Base-by-base conservation (phyloP, 2,329 filamentous ascomycete genomes). In the Ophiostoma ulmi region DNA sequence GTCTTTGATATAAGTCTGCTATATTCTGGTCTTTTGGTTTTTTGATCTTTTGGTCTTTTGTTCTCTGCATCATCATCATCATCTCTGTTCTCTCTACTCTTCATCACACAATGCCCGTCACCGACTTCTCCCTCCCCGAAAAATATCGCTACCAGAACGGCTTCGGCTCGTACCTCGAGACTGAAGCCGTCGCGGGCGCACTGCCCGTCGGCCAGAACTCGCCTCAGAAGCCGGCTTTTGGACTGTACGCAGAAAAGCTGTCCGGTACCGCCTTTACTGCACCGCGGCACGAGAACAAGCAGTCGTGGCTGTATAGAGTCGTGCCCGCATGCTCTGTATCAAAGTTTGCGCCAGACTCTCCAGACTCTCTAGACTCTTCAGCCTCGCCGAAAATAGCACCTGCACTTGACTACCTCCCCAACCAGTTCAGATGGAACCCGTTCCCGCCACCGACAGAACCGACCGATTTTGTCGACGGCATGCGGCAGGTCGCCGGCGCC, bases 231-330 rank as follows among this genome's bases (percentile, higher is more conserved):
- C 89, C 89, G 0, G 85, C 91, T 0, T 87, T 88, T 74, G 92
- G 92, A 0, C 87, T 97, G 38, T 95, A 95, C 80, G 88, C 92
- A 38, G 93, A 97, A 80, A 91, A 91, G 81, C 84, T 92, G 63
- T 91, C 89, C 0, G 90, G 90, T 8, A 91, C 88, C 1, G 84
- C 90, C 39, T 92, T 92, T 77, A 91, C 89, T 4, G 88, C 89
- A 1, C 89, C 90, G 0, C 83, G 90, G 38, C 83, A 87, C 77
- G 85, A 90, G 71, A 92, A 91, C 79, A 87, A 87, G 76, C 89
- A 91, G 77, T 85, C 89, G 58, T 92, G 90, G 89, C 84, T 91
- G 38, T 92, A 92, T 77, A 86, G 90, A 20, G 87, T 91, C 73
- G 80, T 89, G 63, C 89, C 90, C 1, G 87, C 88, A 0, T 87